Conservation (phyloP, 306 rosid genomes). For the Delonix regia region DNA sequence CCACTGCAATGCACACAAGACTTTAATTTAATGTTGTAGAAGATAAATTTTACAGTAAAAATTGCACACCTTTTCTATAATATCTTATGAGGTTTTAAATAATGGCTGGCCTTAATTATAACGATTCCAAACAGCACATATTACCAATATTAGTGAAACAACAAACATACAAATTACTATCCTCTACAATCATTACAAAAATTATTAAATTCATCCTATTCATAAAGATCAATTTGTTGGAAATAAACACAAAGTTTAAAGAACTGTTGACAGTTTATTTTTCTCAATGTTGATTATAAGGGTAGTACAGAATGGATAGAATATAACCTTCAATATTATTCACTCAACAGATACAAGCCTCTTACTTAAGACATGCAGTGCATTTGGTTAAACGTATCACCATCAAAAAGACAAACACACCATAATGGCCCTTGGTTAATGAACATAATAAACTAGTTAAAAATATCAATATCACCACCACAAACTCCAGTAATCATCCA, state of each 20-base stretch:
- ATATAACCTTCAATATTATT: background rate
- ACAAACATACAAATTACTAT: background rate
- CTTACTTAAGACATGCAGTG: slow-evolving; percentile 1
- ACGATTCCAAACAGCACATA: slow-evolving; percentile 3
- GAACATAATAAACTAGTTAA: background rate
- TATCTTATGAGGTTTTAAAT: background rate
- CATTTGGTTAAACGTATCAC: background rate
- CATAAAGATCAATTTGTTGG: background rate
- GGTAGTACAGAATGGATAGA: background rate
- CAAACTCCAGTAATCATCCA: background rate
- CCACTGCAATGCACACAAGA: background rate
- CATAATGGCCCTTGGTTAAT: background rate
- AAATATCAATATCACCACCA: background rate
- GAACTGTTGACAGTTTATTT: background rate
- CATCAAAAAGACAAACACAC: background rate
- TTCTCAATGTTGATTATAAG: slow-evolving; percentile 7
- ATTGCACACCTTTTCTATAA: slow-evolving; percentile 8
- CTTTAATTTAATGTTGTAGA: background rate
- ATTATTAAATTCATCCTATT: background rate
- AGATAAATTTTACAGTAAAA: background rate
- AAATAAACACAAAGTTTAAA: background rate
- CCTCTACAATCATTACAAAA: background rate
- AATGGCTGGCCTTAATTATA: background rate
- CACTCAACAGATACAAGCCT: background rate
- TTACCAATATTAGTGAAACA: slow-evolving; percentile 1